Percentiles rank a stretch among this genome's conserved stretches.
Evolutionary conservation across 2,329 filamentous ascomycete species (phyloP).

Genomic region (Plenodomus tracheiphilus): DNA sequence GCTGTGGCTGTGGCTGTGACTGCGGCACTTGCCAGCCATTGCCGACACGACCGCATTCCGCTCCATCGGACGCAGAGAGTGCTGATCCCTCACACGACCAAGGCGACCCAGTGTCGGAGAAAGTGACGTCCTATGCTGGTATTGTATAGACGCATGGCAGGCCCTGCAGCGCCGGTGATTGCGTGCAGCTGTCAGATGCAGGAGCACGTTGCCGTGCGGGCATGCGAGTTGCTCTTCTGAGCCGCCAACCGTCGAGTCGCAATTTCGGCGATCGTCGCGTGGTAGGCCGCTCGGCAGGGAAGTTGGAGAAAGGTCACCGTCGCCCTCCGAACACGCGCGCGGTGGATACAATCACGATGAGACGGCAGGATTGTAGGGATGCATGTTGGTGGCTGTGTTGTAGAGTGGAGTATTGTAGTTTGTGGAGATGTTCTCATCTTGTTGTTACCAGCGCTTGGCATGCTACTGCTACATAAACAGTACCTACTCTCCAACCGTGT

Average conservation of each 20-base stretch:
- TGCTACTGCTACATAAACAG: neutral
- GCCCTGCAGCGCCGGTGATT: slow-evolving; percentile 17
- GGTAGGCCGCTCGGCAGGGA: slow-evolving; percentile 13
- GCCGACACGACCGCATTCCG: neutral
- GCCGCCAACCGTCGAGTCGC: slow-evolving; percentile 21
- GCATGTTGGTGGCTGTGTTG: neutral
- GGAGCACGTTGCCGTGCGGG: slow-evolving; percentile 8
- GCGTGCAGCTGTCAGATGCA: slow-evolving; percentile 19
- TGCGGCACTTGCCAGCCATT: slow-evolving; percentile 2
- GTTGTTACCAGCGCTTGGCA: neutral
- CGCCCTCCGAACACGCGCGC: neutral
- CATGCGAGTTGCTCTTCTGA: slow-evolving; percentile 16
- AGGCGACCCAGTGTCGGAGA: neutral
- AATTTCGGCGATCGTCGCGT: slow-evolving; percentile 28
- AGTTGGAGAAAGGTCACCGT: neutral
- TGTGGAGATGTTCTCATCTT: neutral
- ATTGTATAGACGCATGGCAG: slow-evolving; percentile 2
- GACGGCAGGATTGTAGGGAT: neutral
- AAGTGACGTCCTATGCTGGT: neutral
- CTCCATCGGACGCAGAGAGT: neutral
- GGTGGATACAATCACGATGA: neutral
- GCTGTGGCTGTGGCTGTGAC: neutral
- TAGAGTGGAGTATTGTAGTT: neutral
- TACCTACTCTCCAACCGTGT: too few species aligned
- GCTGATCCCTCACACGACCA: slow-evolving; percentile 13